phyloP scores from a whole-genome alignment of 1,284 basidiomycete genomes.

The Acaromyces ingoldii region DNA sequence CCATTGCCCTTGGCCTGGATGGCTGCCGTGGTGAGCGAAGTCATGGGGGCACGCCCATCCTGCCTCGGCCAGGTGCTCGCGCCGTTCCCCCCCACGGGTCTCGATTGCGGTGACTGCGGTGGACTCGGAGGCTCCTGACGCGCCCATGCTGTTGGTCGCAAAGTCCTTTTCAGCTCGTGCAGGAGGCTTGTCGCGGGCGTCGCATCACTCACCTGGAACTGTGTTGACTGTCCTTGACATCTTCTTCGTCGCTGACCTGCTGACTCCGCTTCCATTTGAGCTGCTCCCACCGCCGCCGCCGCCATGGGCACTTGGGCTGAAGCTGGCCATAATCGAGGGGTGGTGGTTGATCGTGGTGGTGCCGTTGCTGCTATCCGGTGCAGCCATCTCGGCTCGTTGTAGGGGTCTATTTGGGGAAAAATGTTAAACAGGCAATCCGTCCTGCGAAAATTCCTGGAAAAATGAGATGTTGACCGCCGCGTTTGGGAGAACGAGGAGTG shows the following conservation, averaged over 20 bases:
- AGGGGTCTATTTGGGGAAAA: no score
- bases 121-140: slow-evolving; percentile 29
- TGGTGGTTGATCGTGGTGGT: no score
- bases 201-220: not conserved
- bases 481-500: no score
- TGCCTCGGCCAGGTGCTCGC: not conserved
- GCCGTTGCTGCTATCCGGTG: no score
- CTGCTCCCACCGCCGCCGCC: not conserved
- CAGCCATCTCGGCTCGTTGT: no score
- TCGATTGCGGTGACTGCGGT: slow-evolving; percentile 2
- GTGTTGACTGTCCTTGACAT: slow-evolving; percentile 2
- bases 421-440: no score
- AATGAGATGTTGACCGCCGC: no score
- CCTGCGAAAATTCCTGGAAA: no score
- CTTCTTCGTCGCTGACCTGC: not conserved
- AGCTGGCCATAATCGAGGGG: not conserved
- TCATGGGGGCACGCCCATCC: slow-evolving; percentile 8
- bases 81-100: not conserved
- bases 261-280: not conserved
- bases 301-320: no score
- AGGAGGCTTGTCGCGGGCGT: not conserved
- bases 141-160: slow-evolving; percentile 17
- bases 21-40: not conserved
- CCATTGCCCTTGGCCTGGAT: no score
- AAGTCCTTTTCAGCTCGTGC: not conserved